Evolutionary conservation across 2,329 filamentous ascomycete genomes (phyloP), one percentile per base, ranked within the genome.

Genomic region (Neobulgaria alba): DNA sequence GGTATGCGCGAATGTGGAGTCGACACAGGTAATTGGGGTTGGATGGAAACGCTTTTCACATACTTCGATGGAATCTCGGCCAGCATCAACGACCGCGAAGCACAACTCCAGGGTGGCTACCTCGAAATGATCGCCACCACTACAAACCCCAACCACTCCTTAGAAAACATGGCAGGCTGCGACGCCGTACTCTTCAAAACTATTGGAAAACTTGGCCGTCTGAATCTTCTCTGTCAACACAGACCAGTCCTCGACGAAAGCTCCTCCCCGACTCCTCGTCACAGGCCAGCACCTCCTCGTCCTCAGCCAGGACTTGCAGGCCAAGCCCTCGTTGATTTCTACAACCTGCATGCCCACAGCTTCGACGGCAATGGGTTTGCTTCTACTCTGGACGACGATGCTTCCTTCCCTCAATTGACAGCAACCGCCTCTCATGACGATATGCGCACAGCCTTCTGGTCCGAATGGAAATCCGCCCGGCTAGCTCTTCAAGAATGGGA

Each of bases 41-140:
- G 89, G 89, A 90, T 95, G 67, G 85, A 93, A 55, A 80, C 86
- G 31, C 79, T 95, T 52, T 95, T 95, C 57, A 92, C 86, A 23
- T 94, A 90, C 72, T 93, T 94, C 58, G 90, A 95, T 61, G 86
- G 89, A 41, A 86, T 95, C 65, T 88, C 87, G 0, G 86, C 86
- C 29, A 89, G 84, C 38, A 86, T 94, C 58, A 95, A 95, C 54
- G 85, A 95, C 62, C 79, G 89, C 38, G 89, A 95, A 62, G 79
- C 85, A 20, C 86, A 94, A 60, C 75, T 95, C 14, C 70, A 72
- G 29, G 74, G 74, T 18, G 68, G 72, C 23, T 75, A 73, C 38
- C 61, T 83, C 23, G 78, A 82, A 49, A 76, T 80, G 64, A 70
- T 77, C 42, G 75, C 45, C 70, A 79, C 48, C 74, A 77, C 10